Base-by-base conservation (phyloP, 352 stramenopile genomes). In the Pelagophyceae sp. region DNA sequence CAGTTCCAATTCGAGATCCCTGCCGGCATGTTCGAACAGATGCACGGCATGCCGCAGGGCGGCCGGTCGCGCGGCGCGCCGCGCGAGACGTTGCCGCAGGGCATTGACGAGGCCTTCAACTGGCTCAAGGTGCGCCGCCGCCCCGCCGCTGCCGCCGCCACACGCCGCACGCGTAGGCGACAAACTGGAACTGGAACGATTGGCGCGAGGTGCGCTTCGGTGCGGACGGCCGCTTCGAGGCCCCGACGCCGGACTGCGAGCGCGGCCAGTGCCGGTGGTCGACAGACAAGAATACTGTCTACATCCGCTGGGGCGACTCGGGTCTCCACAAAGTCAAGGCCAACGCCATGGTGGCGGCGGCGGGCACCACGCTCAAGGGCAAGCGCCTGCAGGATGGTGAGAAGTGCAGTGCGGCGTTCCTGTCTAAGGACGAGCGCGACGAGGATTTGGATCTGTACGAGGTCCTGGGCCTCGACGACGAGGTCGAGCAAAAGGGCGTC, bases 401-500 rank as follows among this genome's bases (percentile, higher is more conserved):
- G 40, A 67, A 69, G 45, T 77, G 64, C 38, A 25, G 27, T 31
- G 76, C 76, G 40, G 77, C 29, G 2, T 69, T 79, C 20, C 19
- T 79, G 11, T 31, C 31, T 31, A 60, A 71, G 50, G 72, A 77
- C 3, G 72, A 69, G 67, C 67, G 67, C 15, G 67, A 74, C 67
- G 67, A 74, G 67, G 67, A 74, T 31, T 31, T 74, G 35, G 76
- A 79, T 51, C 29, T 79, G n/a, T 79, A 79, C 70, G 76, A 77
- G 65, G 60, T 79, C 32, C 23, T 79, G 70, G 76, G 76, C 27
- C 1, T 79, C 35, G 76, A 79, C 38, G 38, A 75, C 54, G 76
- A 79, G 50, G 76, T 33, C 15, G 67, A 84, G 0, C 88, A 95
- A n/a, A 83, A 85, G 11, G 84, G 95, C 80, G 96, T 97, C 81